Evolutionary conservation across 2,329 filamentous ascomycete genomes (phyloP).

Genomic region (Fusarium continuum): DNA sequence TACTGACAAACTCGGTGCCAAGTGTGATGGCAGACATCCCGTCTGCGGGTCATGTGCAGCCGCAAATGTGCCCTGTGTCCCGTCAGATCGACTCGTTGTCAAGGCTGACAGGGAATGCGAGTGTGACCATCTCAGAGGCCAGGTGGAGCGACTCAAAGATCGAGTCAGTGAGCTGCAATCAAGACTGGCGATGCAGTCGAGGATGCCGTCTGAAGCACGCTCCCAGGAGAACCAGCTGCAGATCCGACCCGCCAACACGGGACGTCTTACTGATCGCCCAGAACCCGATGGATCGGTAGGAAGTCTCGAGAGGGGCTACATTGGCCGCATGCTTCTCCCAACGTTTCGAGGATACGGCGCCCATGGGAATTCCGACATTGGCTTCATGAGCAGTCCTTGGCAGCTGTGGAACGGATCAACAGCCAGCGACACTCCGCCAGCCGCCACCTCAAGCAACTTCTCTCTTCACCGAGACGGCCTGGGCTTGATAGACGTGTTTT

Average conservation of each 20-base stretch:
- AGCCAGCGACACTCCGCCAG: conserved; percentile 23
- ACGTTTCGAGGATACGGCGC: conserved; percentile 22
- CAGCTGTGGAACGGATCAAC: conserved; percentile 36
- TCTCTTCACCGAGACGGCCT: conserved; percentile 28
- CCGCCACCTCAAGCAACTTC: conserved; percentile 1
- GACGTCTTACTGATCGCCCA: neutral
- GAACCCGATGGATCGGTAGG: conserved; percentile 15
- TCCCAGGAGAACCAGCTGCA: conserved; percentile 1
- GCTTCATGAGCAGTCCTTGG: conserved; percentile 36
- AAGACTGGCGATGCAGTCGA: conserved; percentile 7
- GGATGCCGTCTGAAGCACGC: neutral
- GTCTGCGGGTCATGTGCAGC: conserved; percentile 30
- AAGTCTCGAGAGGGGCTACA: conserved; percentile 26
- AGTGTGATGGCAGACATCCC: conserved; percentile 38
- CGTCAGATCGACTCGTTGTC: conserved; percentile 35
- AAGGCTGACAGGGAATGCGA: conserved; percentile 34
- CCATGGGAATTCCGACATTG: conserved; percentile 13
- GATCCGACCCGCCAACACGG: neutral
- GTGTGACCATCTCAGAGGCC: conserved; percentile 29
- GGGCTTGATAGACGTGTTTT: conserved; percentile 31
- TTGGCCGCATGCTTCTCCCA: conserved; percentile 35
- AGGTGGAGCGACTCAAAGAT: conserved; percentile 26
- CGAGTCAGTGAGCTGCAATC: conserved; percentile 28
- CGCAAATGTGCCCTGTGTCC: conserved; percentile 31
- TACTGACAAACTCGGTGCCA: neutral